Evolutionary conservation across 2,329 filamentous ascomycete genomes (phyloP).

Genomic region (Cladosporium sp.): DNA sequence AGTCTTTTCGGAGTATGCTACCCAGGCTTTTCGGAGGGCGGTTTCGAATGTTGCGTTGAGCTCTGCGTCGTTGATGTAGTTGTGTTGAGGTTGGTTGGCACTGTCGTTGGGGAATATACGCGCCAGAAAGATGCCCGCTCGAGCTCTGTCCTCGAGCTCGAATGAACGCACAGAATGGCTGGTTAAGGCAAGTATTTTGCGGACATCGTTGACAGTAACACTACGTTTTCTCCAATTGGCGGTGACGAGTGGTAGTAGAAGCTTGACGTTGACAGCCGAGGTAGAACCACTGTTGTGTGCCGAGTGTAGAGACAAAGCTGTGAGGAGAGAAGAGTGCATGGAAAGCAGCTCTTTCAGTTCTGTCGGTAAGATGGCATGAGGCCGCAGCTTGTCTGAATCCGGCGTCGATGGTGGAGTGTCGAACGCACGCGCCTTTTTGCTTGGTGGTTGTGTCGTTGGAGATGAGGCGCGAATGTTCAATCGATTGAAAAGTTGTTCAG

Average conservation of each 20-base stretch:
- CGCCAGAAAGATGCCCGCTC: constrained; percentile 25
- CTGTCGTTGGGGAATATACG: constrained; percentile 6
- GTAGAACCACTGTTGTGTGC: constrained; percentile 44
- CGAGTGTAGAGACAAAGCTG: constrained; percentile 46
- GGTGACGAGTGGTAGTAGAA: constrained; percentile 38
- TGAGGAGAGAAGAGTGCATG: constrained; percentile 47
- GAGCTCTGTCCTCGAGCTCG: constrained; percentile 26
- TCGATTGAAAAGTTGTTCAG: constrained; percentile 31
- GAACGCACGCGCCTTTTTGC: constrained; percentile 19
- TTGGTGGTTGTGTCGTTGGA: constrained; percentile 19
- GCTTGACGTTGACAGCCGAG: constrained; percentile 39
- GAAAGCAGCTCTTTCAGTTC: constrained; percentile 41
- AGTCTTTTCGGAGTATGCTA: constrained; percentile 31
- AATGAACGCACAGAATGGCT: constrained; percentile 20
- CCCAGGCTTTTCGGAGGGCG: constrained; percentile 44
- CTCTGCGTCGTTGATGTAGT: constrained; percentile 31
- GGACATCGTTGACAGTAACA: constrained; percentile 44
- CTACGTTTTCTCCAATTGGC: constrained; percentile 43
- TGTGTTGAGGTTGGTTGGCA: constrained; percentile 11
- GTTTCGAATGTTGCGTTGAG: constrained; percentile 49
- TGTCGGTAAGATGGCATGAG: constrained; percentile 31
- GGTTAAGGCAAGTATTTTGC: constrained; percentile 41
- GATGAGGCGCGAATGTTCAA: constrained; percentile 26
- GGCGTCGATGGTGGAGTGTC: constrained; percentile 33
- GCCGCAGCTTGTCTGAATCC: constrained; percentile 17